Evolutionary conservation across 495 filamentous ascomycete genomes (phyloP), one percentile per base, ranked within the genome.

Genomic region (Neurospora sp.): DNA sequence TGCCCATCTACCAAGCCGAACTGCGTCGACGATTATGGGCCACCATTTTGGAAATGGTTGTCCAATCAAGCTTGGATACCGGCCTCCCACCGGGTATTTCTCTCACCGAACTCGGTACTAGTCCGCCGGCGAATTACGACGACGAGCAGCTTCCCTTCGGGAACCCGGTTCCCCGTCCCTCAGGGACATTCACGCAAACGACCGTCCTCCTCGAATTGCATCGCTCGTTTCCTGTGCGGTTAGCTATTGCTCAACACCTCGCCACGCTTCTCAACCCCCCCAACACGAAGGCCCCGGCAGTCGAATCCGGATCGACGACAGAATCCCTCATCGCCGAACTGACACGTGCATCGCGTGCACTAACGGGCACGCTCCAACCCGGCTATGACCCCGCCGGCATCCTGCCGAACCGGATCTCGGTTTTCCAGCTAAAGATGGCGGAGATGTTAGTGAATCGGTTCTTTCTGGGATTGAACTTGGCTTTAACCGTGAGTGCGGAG

Each of bases 21-120:
- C 87, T 91, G 83, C 85, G 90, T n/a, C 81, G 90, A 61, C 84
- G 91, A 27, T 82, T 93, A 14, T 92, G 90, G 90, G 87, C 85
- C n/a, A 89, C 88, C 1, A 87, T 91, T 18, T 72, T 91, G 40
- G 90, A 91, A 78, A 80, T 91, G 8, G 82, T 85, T 35, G 75
- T 91, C n/a, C 87, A 90, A 71, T 84, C 89, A 6, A 85, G 88
- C 61, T 72, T 91, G 37, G 87, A 89, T 68, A 83, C 87, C 2
- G 90, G 89, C 1, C 88, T 88, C 74, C 85, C 88, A 1, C 87
- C 89, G 12, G 81, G 88, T 12, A 70, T 91, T 11, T 83, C 87
- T 5, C 73, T 80, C 5, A 79, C 82, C 1, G 89, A 91, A 75
- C 91, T 86, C 72, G 89, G 91, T 72, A 88, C 87, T 3, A 80